Evolutionary conservation across 1,139 yeast species (phyloP).

Genomic region (Diutina sp.): DNA sequence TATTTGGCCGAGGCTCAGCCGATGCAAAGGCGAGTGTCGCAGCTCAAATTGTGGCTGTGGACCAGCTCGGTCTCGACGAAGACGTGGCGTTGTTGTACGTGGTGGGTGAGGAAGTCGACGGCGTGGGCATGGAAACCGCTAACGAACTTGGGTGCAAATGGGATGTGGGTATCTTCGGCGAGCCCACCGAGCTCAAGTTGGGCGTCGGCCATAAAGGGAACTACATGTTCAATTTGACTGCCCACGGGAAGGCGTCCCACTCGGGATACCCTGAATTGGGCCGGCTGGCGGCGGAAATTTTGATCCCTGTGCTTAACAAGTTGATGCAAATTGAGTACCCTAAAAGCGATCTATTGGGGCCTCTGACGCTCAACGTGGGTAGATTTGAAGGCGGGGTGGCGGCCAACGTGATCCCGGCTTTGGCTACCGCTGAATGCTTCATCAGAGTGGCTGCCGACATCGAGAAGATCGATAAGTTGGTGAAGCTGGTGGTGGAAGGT

Average conservation of each 20-base stretch:
- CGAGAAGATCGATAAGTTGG: constrained; percentile 19
- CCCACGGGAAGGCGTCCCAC: constrained; percentile 49
- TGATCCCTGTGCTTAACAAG: constrained; percentile 34
- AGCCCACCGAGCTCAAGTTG: constrained; percentile 58
- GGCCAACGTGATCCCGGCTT: constrained; percentile 50
- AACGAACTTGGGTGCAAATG: constrained; percentile 30
- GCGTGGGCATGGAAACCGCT: constrained; percentile 45
- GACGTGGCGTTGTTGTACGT: constrained; percentile 51
- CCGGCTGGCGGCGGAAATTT: constrained; percentile 44
- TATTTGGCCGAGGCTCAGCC: constrained; percentile 53
- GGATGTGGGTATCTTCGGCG: constrained; percentile 59
- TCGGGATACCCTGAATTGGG: constrained; percentile 66
- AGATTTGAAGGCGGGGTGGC: constrained; percentile 46
- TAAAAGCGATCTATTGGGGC: constrained; percentile 39
- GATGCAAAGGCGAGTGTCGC: constrained; percentile 66
- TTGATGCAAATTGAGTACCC: constrained; percentile 31
- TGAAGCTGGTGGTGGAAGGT: constrained; percentile 20
- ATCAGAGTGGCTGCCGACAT: constrained; percentile 43
- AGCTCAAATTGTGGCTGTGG: constrained; percentile 29
- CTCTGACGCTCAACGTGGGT: constrained; percentile 52
- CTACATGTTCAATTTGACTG: constrained; percentile 26
- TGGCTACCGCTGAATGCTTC: constrained; percentile 35
- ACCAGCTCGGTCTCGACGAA: constrained; percentile 22
- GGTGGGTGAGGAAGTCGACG: constrained; percentile 58
- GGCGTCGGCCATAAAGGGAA: constrained; percentile 64